These are phyloP conservation scores for Trichoderma endophyticum DNA, from an alignment of 2,329 filamentous ascomycete genomes.

Conservation along the genomic window DNA sequence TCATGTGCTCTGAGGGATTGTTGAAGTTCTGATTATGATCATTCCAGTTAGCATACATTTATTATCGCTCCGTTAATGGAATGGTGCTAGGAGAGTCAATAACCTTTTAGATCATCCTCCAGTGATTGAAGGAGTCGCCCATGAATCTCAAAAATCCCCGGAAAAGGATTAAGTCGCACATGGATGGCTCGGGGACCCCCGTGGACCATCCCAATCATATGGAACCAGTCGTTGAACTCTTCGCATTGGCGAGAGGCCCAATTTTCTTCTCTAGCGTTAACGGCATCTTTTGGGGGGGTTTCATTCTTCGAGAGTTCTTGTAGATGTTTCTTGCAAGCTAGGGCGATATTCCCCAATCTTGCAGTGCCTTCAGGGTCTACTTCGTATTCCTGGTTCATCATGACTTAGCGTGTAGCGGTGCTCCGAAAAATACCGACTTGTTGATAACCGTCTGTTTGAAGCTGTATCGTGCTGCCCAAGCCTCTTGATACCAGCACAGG, in stretches of 20 bases:
- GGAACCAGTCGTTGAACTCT: neutral
- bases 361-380: neutral
- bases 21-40: neutral
- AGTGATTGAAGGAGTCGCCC: neutral
- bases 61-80: neutral
- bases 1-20: neutral
- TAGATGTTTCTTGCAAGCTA: neutral
- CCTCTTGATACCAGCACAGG: neutral
- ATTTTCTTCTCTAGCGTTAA: neutral
- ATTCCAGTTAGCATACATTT: neutral
- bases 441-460: neutral
- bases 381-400: neutral
- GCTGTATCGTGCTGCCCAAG: neutral
- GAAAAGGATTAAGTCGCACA: too few relatives aligned
- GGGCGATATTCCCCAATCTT: accelerated
- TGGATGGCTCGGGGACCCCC: too few relatives aligned
- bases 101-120: neutral
- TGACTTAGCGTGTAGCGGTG: neutral
- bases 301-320: neutral
- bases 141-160: neutral
- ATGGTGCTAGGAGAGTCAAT: neutral
- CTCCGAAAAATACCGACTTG: too few relatives aligned
- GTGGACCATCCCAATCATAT: too few relatives aligned
- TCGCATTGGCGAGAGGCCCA: neutral
- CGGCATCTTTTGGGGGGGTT: neutral